These are phyloP conservation scores for Wickerhamomyces sp. DNA, from an alignment of 1,139 yeast species.

Conservation along the genomic window DNA sequence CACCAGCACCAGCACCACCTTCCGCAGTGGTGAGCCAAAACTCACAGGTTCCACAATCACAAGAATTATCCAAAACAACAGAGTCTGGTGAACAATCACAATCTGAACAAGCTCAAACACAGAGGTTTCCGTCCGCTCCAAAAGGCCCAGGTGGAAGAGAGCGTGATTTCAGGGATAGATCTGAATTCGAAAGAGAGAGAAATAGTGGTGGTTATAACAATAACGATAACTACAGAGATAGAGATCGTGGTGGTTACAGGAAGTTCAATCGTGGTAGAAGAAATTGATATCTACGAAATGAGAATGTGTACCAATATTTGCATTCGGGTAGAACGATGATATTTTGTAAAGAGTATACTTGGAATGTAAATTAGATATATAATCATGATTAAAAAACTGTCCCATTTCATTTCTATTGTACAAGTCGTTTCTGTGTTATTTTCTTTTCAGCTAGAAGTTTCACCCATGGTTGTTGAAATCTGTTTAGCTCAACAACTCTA, in stretches of 20 bases:
- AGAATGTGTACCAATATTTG: no score
- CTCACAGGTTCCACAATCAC: not conserved
- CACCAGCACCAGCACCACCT: constrained; percentile 4
- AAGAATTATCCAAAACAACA: not conserved
- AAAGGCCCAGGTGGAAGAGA: constrained; percentile 17
- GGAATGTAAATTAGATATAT: no score
- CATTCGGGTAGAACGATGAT: no score
- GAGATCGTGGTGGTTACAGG: constrained; percentile 6
- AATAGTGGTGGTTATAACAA: constrained; percentile 1
- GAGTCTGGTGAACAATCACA: constrained; percentile 25
- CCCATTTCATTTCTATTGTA: not conserved
- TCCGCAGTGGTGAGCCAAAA: not conserved
- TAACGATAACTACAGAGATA: constrained; percentile 14
- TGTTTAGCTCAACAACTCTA: constrained; percentile 46
- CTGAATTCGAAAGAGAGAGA: constrained; percentile 11
- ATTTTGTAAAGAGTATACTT: no score
- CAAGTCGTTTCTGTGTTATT: not conserved
- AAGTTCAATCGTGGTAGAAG: no score
- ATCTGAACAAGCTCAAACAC: constrained; percentile 20
- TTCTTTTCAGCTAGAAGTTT: constrained; percentile 24
- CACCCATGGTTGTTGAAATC: constrained; percentile 68
- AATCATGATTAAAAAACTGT: not conserved
- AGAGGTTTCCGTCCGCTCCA: constrained; percentile 9
- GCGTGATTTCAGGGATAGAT: constrained; percentile 14
- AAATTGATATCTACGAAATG: no score